These are phyloP conservation scores for Fusarium acutatum DNA, from an alignment of 2,329 filamentous ascomycete species.

Conservation along the genomic window DNA sequence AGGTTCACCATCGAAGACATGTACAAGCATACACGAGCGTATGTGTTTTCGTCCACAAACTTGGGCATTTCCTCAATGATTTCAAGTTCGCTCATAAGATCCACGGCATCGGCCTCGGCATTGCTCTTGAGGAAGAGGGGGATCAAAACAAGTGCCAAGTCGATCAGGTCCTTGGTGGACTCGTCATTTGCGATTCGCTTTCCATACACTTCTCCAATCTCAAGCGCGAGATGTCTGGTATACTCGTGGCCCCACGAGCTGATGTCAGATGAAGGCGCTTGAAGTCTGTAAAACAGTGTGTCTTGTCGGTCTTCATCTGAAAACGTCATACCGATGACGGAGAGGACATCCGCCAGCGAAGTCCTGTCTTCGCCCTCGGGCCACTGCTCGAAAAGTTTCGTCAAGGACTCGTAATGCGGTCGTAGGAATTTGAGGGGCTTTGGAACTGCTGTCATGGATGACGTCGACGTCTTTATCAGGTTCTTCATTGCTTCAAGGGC, in stretches of 20 bases:
- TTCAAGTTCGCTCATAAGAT: slow-evolving; percentile 95
- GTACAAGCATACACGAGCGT: slow-evolving; percentile 91
- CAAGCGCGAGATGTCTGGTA: slow-evolving; percentile 90
- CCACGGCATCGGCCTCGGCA: slow-evolving; percentile 96
- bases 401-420: slow-evolving; percentile 92
- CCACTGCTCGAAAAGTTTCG: slow-evolving; percentile 91
- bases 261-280: slow-evolving; percentile 90
- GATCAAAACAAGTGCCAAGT: slow-evolving; percentile 84
- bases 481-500: slow-evolving; percentile 96
- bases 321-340: slow-evolving; percentile 98
- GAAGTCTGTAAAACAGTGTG: slow-evolving; percentile 92
- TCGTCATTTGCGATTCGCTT: slow-evolving; percentile 88
- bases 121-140: slow-evolving; percentile 98
- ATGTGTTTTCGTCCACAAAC: slow-evolving; percentile 94
- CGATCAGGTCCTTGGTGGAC: slow-evolving; percentile 81
- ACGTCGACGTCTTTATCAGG: slow-evolving; percentile 98
- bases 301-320: slow-evolving; percentile 96
- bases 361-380: slow-evolving; percentile 84
- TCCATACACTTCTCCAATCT: slow-evolving; percentile 94
- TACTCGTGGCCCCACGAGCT: slow-evolving; percentile 99
- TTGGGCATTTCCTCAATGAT: slow-evolving; percentile 92
- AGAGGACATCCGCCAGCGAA: slow-evolving; percentile 91
- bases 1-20: slow-evolving; percentile 99
- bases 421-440: slow-evolving; percentile 98
- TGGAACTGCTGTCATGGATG: slow-evolving; percentile 98